Evolutionary conservation across 495 filamentous ascomycete species (phyloP).

Genomic region (Trichoderma virens): DNA sequence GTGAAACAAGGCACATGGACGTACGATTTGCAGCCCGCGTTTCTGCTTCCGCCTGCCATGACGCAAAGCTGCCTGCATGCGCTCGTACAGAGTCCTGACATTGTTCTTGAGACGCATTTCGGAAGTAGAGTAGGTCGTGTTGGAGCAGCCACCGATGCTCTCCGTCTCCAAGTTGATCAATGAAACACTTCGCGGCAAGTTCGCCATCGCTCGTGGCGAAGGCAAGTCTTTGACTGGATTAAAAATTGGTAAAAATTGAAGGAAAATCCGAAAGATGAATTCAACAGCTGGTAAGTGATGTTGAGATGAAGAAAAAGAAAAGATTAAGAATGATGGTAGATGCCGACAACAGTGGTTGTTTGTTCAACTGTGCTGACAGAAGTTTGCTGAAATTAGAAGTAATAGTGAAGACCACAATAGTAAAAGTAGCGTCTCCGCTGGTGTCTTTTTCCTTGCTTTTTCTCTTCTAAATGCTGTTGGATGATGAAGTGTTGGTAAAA

Average conservation of each 20-base stretch:
- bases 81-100: slow-evolving; percentile 1
- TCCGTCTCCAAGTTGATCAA: background rate
- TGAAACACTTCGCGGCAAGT: background rate
- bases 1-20: background rate
- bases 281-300: no score
- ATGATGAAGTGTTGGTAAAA: background rate
- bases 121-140: background rate
- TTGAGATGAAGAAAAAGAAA: no score
- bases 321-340: background rate
- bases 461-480: background rate
- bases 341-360: background rate
- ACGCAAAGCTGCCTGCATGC: background rate
- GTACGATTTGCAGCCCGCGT: background rate
- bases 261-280: no score
- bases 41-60: slow-evolving; percentile 3
- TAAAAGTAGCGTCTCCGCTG: background rate
- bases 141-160: background rate
- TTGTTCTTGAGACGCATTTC: slow-evolving; percentile 1
- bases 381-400: background rate
- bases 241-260: no score
- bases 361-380: background rate
- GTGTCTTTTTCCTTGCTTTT: background rate
- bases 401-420: background rate
- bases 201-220: background rate
- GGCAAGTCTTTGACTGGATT: background rate